Conservation (phyloP, 139 green algal genomes). For the Trebouxia sp. region DNA sequence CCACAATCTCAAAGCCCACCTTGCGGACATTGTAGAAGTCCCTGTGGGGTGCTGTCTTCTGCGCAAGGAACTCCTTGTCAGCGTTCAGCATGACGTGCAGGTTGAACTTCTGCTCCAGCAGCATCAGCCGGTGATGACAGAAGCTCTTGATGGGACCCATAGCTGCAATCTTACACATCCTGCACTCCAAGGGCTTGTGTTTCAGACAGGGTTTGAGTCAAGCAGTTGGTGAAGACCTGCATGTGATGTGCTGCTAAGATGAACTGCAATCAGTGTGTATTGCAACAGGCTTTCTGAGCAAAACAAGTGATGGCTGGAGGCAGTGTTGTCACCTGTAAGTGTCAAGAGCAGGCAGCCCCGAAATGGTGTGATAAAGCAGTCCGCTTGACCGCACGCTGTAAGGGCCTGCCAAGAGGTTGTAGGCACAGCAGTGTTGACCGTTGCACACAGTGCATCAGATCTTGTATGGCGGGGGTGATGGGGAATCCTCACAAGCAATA, state of each 20-base stretch:
- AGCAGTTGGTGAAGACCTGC: neutral
- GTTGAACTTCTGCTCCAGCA: slow-evolving; percentile 98
- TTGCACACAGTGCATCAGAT: too few species aligned
- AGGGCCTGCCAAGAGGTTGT: too few species aligned
- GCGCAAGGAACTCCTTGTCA: slow-evolving; percentile 96
- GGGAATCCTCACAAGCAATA: too few species aligned
- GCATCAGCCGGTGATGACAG: slow-evolving; percentile 92
- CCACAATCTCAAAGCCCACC: slow-evolving; percentile 37
- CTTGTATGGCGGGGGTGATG: too few species aligned
- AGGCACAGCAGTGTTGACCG: too few species aligned
- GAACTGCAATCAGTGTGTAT: neutral
- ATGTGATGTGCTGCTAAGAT: neutral
- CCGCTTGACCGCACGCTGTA: too few species aligned
- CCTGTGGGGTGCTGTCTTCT: slow-evolving; percentile 96
- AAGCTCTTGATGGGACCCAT: slow-evolving; percentile 89
- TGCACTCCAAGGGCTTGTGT: neutral
- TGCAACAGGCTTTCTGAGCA: neutral
- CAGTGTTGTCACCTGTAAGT: too few species aligned
- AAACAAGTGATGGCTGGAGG: too few species aligned
- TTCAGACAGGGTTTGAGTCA: neutral
- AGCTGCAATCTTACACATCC: slow-evolving; percentile 60
- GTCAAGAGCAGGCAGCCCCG: too few species aligned
- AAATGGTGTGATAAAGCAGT: too few species aligned
- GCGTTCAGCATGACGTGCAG: slow-evolving; percentile 98
- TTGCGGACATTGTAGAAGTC: slow-evolving; percentile 99